A percentile compares a stretch with the other conserved stretches of the same genome.
phyloP scores from a whole-genome alignment of 306 rosid genomes.

The Medicago ruthenica region DNA sequence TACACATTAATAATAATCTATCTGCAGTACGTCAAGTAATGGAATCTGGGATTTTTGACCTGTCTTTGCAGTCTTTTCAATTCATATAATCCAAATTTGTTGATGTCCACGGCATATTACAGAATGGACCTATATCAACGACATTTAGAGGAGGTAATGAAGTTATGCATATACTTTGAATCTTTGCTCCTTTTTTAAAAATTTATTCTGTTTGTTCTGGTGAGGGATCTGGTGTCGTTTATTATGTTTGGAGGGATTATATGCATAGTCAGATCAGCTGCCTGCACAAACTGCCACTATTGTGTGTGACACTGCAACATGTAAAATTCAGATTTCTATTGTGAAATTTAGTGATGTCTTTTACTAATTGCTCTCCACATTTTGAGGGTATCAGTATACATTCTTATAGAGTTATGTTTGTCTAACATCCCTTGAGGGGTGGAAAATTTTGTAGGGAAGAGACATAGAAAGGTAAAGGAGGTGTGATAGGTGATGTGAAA shows the following conservation, averaged over 20 bases:
- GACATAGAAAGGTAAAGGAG: not conserved
- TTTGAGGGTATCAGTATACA: not conserved
- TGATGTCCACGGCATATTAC: slow-evolving; percentile 92
- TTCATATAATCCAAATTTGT: slow-evolving; percentile 77
- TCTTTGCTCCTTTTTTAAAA: slow-evolving; percentile 12
- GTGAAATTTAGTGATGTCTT: slow-evolving; percentile 6
- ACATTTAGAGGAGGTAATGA: slow-evolving; percentile 74
- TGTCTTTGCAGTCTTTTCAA: slow-evolving; percentile 75
- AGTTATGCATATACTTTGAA: slow-evolving; percentile 33
- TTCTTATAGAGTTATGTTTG: not conserved
- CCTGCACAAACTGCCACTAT: not conserved
- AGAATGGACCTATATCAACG: slow-evolving; percentile 85
- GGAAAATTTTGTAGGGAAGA: not conserved
- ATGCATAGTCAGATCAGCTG: not conserved
- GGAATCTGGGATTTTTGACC: slow-evolving; percentile 27
- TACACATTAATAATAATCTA: slow-evolving; percentile 10
- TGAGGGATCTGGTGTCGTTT: slow-evolving; percentile 17
- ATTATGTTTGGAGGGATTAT: not conserved
- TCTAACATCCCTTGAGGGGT: not conserved
- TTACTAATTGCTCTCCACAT: not conserved
- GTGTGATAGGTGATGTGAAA: not conserved
- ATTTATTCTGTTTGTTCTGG: slow-evolving; percentile 13
- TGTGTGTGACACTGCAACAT: not conserved
- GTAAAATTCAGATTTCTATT: not conserved
- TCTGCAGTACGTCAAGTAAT: slow-evolving; percentile 29